Conservation (phyloP, 345 rosid genomes). For the Iberis pinnata region DNA sequence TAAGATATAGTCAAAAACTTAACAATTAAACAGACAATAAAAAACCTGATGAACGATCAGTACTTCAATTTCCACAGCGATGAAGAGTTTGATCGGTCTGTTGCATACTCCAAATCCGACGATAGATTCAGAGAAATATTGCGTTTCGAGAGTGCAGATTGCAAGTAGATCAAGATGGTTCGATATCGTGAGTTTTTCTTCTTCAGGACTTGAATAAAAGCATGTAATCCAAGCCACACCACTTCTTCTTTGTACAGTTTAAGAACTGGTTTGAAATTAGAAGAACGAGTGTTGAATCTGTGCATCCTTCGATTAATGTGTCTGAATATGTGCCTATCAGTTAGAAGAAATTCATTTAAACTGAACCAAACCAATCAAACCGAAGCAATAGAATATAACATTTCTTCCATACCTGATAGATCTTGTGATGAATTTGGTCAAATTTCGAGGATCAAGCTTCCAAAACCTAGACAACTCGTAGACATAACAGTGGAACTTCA, state of each 20-base stretch:
- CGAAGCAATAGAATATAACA: neutral
- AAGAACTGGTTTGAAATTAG: constrained; percentile 34
- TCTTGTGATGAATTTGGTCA: constrained; percentile 36
- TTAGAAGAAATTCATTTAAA: constrained; percentile 1
- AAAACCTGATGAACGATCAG: too few species aligned
- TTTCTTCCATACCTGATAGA: constrained; percentile 46
- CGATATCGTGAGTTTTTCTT: constrained; percentile 54
- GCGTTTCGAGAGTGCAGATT: constrained; percentile 35
- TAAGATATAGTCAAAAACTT: neutral
- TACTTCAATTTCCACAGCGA: constrained; percentile 57
- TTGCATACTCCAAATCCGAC: constrained; percentile 42
- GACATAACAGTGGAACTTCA: constrained; percentile 72
- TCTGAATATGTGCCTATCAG: constrained; percentile 44
- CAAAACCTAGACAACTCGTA: constrained; percentile 47
- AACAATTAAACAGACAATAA: neutral
- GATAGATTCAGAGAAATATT: constrained; percentile 28
- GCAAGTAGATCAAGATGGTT: constrained; percentile 37
- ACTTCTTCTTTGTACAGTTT: constrained; percentile 47
- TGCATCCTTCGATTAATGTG: constrained; percentile 51
- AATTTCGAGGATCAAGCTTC: constrained; percentile 33
- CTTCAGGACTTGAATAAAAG: constrained; percentile 50
- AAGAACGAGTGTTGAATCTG: constrained; percentile 22
- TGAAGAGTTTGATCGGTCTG: constrained; percentile 55
- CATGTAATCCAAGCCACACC: constrained; percentile 70
- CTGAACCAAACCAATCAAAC: neutral